phyloP scores from a whole-genome alignment of 805 yeast genomes.

The Saccharomycopsis sp. region DNA sequence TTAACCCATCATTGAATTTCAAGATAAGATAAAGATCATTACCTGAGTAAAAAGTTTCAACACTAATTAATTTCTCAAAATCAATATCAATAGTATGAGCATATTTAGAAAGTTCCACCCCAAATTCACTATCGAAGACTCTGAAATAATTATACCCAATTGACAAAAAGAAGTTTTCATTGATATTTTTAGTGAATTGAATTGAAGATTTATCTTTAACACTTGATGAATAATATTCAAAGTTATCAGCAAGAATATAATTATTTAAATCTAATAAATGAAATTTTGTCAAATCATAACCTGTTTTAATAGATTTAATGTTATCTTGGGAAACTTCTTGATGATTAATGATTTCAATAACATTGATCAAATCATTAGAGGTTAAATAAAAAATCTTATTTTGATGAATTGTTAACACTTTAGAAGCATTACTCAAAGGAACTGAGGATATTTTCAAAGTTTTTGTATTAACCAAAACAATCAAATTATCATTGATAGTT shows the following conservation, averaged over 20 bases:
- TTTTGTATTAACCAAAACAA: background rate
- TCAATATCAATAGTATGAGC: constrained; percentile 4
- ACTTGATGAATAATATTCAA: constrained; percentile 11
- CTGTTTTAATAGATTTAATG: constrained; percentile 9
- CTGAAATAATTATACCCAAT: constrained; percentile 14
- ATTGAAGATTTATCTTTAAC: constrained; percentile 6
- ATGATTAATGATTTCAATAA: constrained; percentile 3
- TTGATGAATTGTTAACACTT: constrained; percentile 16
- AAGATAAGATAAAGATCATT: constrained; percentile 1
- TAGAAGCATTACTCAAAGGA: background rate
- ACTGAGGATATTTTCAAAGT: background rate
- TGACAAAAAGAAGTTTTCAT: constrained; percentile 20
- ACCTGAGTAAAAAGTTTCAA: background rate
- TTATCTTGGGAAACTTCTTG: background rate
- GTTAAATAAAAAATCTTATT: constrained; percentile 16
- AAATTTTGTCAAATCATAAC: constrained; percentile 2
- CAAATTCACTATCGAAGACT: constrained; percentile 21
- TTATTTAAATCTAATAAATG: constrained; percentile 11
- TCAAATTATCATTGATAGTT: background rate
- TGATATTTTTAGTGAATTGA: constrained; percentile 8
- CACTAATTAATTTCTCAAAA: background rate
- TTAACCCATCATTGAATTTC: constrained; percentile 3
- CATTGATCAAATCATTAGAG: constrained; percentile 11
- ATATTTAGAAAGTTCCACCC: constrained; percentile 12
- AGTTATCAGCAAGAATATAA: constrained; percentile 7